Evolutionary conservation across 2,329 filamentous ascomycete species (phyloP).

Genomic region (Periconia sp.): DNA sequence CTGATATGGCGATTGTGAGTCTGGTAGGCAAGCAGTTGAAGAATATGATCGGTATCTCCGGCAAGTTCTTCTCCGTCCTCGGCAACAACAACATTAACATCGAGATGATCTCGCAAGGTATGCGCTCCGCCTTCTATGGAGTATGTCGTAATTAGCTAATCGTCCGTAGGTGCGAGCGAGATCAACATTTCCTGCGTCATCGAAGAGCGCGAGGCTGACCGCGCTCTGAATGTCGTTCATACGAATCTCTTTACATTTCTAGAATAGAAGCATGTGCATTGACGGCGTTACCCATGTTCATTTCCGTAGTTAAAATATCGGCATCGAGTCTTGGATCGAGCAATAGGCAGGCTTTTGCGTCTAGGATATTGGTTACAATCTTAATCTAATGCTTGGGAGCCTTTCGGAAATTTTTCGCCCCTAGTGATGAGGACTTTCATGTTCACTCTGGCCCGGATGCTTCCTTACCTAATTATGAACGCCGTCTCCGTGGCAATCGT

Average conservation of each 20-base stretch:
- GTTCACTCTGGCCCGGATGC: too few relatives aligned
- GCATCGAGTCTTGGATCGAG: not conserved
- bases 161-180: conserved; percentile 81
- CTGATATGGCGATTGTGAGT: conserved; percentile 93
- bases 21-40: conserved; percentile 96
- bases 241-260: conserved; percentile 97
- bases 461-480: too few relatives aligned
- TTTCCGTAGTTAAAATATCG: not conserved
- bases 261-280: conserved; percentile 60
- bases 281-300: conserved; percentile 23
- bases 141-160: conserved; percentile 2
- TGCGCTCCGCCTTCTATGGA: conserved; percentile 24
- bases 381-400: not conserved
- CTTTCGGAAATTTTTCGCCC: too few relatives aligned
- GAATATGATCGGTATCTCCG: conserved; percentile 91
- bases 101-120: conserved; percentile 99
- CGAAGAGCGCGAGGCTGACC: conserved; percentile 85
- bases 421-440: too few relatives aligned
- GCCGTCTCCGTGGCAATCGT: too few relatives aligned
- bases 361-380: not conserved
- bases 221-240: conserved; percentile 94
- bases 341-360: too few relatives aligned
- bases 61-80: conserved; percentile 91
- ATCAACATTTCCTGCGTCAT: conserved; percentile 99
- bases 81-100: conserved; percentile 95